These are phyloP conservation scores for Cryptococcus sp. DNA, from an alignment of 1,284 basidiomycete species.

Conservation along the genomic window DNA sequence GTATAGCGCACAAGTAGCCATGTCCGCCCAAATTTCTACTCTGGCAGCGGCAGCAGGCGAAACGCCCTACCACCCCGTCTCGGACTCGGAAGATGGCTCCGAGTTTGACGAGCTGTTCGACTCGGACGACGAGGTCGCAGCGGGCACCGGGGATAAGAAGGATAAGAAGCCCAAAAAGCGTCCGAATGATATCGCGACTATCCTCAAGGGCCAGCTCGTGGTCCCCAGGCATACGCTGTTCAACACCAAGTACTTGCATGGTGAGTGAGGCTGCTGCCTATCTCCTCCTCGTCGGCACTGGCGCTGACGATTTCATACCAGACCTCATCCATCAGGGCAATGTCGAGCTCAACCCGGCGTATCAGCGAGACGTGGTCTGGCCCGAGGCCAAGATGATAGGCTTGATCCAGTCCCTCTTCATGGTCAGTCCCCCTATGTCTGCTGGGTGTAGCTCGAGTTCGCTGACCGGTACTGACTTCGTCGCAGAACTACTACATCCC, in stretches of 20 bases:
- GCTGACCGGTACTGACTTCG: background rate
- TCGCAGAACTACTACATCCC: constrained; percentile 49
- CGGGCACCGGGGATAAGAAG: background rate
- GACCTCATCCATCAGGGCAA: constrained; percentile 39
- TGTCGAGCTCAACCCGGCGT: constrained; percentile 43
- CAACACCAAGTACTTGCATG: constrained; percentile 31
- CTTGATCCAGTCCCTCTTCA: constrained; percentile 41
- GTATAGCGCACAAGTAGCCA: background rate
- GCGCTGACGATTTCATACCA: constrained; percentile 9
- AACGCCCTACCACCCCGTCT: background rate
- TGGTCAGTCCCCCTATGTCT: constrained; percentile 24
- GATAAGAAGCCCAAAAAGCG: constrained; percentile 7
- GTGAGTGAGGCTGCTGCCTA: constrained; percentile 21
- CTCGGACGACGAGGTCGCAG: constrained; percentile 3
- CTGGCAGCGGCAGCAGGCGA: no score
- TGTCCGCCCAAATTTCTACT: background rate
- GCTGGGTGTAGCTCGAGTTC: background rate
- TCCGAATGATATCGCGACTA: constrained; percentile 9
- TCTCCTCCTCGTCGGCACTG: background rate
- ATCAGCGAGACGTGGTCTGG: constrained; percentile 53
- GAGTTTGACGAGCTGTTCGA: constrained; percentile 30
- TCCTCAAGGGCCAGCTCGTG: constrained; percentile 27
- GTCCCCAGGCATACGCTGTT: constrained; percentile 31
- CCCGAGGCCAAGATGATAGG: constrained; percentile 29
- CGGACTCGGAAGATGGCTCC: constrained; percentile 15